phyloP scores from a whole-genome alignment of 1,284 basidiomycete species.

The Vanrija sp. region DNA sequence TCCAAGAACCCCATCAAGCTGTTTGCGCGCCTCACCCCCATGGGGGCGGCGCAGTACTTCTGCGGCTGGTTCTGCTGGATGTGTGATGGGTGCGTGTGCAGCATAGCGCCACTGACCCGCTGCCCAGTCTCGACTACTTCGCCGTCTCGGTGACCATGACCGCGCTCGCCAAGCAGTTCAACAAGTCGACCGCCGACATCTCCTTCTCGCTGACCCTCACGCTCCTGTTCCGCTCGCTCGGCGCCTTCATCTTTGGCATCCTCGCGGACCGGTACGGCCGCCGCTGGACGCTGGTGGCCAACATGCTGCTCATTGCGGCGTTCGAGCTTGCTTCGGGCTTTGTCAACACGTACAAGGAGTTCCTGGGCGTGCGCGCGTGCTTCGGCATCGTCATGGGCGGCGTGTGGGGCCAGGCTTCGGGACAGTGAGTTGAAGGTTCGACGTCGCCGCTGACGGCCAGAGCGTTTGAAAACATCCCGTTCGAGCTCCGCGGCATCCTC shows the following conservation, averaged over 20 bases:
- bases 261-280: slow-evolving; percentile 75
- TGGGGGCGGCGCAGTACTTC: slow-evolving; percentile 55
- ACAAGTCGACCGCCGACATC: slow-evolving; percentile 26
- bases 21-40: slow-evolving; percentile 48
- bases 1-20: slow-evolving; percentile 47
- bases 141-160: slow-evolving; percentile 46
- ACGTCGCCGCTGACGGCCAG: slow-evolving; percentile 9
- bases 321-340: slow-evolving; percentile 69
- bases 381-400: slow-evolving; percentile 82
- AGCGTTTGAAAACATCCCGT: slow-evolving; percentile 84
- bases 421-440: no score
- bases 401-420: slow-evolving; percentile 49
- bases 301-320: slow-evolving; percentile 64
- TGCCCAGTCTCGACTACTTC: slow-evolving; percentile 30
- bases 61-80: slow-evolving; percentile 62
- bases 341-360: slow-evolving; percentile 49
- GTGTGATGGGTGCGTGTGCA: slow-evolving; percentile 25
- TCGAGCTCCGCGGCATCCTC: slow-evolving; percentile 77
- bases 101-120: no score
- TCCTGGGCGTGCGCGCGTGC: slow-evolving; percentile 56
- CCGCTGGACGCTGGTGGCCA: slow-evolving; percentile 84
- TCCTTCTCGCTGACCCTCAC: slow-evolving; percentile 85
- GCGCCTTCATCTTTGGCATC: slow-evolving; percentile 75
- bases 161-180: slow-evolving; percentile 53
- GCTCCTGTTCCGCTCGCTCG: slow-evolving; percentile 79